Base-by-base conservation (phyloP, 495 filamentous ascomycete genomes). In the Penicillium coprophilum region DNA sequence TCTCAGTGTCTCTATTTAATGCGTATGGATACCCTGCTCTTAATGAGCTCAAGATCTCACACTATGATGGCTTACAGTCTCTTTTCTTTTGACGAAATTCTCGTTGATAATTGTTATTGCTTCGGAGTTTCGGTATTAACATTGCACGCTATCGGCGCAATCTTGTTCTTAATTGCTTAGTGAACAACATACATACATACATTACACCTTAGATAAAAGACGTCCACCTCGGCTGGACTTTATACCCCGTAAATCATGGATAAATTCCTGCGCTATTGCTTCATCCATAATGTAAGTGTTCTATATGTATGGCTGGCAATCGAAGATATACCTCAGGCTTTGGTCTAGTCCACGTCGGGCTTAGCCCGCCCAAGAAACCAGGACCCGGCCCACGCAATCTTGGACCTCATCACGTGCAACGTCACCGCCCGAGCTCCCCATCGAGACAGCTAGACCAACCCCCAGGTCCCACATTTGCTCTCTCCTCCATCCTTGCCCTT, bases 401-500 rank as follows among this genome's bases (percentile, higher is more conserved):
- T 13, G 41, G 41, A 13, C 20, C 12, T 27, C 15, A 58, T 66
- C 65, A 68, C 65, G 65, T 66, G 63, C 45, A 23, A 45, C 46
- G 57, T 68, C 60, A 68, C 65, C 65, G 65, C 65, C 65, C 63
- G 41, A 64, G 64, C 66, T 64, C 46, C 55, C 61, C 56, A 32
- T 57, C 59, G 41, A 46, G 63, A 66, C 66, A 69, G 66, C 66
- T 66, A 58, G 57, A 54, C 62, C 57, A 64, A 62, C 63, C 61
- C 59, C 61, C 61, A 51, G 49, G 34, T 50, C 67, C 63, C 61
- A 53, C 50, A 48, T 49, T 56, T 65, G 40, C 47, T 63, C 36
- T 41, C 40, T 46, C 49, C 54, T 43, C 55, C 55, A 58, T 60
- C 56, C 60, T 50, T 56, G 44, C 31, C 46, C 56, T 30, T 46